These are phyloP conservation scores for Huntiella bhutanensis DNA, from an alignment of 2,329 filamentous ascomycete species.

Conservation along the genomic window DNA sequence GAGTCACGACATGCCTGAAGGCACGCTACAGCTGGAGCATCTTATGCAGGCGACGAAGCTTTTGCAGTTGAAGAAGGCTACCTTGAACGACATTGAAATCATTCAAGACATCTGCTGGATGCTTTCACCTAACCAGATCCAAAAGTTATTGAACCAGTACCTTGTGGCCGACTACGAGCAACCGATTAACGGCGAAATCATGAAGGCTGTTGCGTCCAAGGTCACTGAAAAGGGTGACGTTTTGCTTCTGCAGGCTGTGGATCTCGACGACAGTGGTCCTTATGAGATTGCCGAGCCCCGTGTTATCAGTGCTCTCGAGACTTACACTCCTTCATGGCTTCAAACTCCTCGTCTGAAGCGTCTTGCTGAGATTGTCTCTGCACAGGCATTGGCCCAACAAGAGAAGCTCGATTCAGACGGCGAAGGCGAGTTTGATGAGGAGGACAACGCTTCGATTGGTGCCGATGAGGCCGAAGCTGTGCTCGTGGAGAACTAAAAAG, in stretches of 20 bases:
- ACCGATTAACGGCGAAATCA: slow-evolving; percentile 97
- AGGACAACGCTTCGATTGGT: slow-evolving; percentile 24
- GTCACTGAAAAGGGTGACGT: slow-evolving; percentile 98
- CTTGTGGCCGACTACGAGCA: slow-evolving; percentile 97
- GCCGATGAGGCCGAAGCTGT: slow-evolving; percentile 11
- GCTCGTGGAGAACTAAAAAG: slow-evolving; percentile 9
- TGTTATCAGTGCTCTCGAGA: slow-evolving; percentile 89
- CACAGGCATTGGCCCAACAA: slow-evolving; percentile 89
- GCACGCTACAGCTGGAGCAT: slow-evolving; percentile 91
- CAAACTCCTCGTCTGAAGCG: slow-evolving; percentile 92
- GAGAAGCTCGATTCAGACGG: slow-evolving; percentile 52
- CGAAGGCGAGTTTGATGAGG: slow-evolving; percentile 19
- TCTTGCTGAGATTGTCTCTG: slow-evolving; percentile 92
- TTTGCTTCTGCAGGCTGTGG: slow-evolving; percentile 76
- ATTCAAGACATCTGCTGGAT: slow-evolving; percentile 99
- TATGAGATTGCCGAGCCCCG: slow-evolving; percentile 97
- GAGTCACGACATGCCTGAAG: slow-evolving; percentile 98
- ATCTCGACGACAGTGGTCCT: slow-evolving; percentile 97
- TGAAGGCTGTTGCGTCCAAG: slow-evolving; percentile 94
- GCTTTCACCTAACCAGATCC: slow-evolving; percentile 96
- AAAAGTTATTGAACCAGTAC: slow-evolving; percentile 97
- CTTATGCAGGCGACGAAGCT: slow-evolving; percentile 99
- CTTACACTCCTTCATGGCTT: slow-evolving; percentile 94
- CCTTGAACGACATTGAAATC: slow-evolving; percentile 96
- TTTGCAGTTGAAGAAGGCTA: slow-evolving; percentile 95